Base-by-base conservation (phyloP, 176 grass and related monocot genomes). In the barley (Hordeum vulgare) region DNA sequence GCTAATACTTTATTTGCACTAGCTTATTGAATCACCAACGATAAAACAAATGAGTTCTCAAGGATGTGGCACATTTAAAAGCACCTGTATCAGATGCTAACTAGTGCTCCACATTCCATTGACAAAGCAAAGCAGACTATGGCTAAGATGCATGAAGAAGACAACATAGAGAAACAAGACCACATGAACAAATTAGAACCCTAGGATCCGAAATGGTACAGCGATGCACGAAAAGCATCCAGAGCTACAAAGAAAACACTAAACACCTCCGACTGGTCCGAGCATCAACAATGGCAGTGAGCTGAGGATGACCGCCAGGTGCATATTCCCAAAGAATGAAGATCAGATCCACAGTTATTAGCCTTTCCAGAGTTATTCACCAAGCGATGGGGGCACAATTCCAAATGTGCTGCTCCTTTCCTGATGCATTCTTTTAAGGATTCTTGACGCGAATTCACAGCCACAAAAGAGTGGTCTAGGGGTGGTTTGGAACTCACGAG, bases 241-340 rank as follows among this genome's bases (percentile, higher is more conserved):
- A 72, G 61, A 72, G 34, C 91, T 91, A 87, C 66, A 86, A 82
- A 82, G 33, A 91, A 89, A 88, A 87, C 61, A 83, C 86, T 81
- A 89, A 89, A 91, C 96, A 98, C 96, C 92, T 76, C 92, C 35
- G 89, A 93, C 90, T 86, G 92, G 89, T 93, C 82, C 82, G 80
- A 93, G 93, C 93, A 86, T 91, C 96, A 89, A 82, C 82, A 86
- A 91, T 86, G 83, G 84, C 83, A 62, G 85, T 79, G 75, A 86
- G 83, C 80, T 85, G 84, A 91, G 84, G 80, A 89, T 93, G 92
- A 93, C 93, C 79, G 74, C 87, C 93, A 98, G 96, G 93, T 95
- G 96, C 90, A 83, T 83, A 93, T 85, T 68, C 71, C 59, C 17
- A 87, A 91, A 84, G 80, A 86, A 95, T 67, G 81, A 80, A 89